These are phyloP conservation scores for Trichosanthes cucumerina DNA, from an alignment of 306 rosid genomes.

Conservation along the genomic window DNA sequence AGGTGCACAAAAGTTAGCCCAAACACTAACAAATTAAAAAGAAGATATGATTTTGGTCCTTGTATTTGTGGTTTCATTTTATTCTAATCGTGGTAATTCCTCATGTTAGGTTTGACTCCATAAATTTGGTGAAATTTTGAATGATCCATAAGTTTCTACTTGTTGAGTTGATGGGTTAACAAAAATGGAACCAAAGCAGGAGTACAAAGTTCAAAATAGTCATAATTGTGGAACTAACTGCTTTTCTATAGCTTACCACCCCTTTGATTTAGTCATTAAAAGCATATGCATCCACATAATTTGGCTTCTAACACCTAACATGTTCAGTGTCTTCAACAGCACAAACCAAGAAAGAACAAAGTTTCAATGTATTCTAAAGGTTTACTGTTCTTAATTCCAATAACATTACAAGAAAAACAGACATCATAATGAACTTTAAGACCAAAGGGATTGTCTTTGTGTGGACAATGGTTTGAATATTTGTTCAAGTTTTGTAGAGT, in stretches of 20 bases:
- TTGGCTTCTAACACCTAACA: background rate
- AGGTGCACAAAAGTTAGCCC: too few relatives aligned
- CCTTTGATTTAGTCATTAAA: background rate
- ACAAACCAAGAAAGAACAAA: background rate
- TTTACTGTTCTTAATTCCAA: constrained; percentile 1
- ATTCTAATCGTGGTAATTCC: background rate
- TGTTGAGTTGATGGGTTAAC: background rate
- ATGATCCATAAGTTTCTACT: background rate
- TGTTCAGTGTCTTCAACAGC: background rate
- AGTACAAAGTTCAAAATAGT: background rate
- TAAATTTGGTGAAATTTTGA: background rate
- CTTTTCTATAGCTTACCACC: background rate
- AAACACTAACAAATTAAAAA: background rate
- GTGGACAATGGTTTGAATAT: background rate
- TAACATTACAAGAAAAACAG: background rate
- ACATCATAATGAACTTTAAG: background rate
- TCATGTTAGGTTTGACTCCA: background rate
- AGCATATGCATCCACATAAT: background rate
- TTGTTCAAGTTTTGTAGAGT: background rate
- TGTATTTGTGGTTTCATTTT: background rate
- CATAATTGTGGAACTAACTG: background rate
- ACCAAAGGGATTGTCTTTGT: background rate
- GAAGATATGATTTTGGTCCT: background rate
- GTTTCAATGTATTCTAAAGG: background rate
- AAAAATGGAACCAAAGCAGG: background rate